Conservation (phyloP, 1,284 basidiomycete species). For the Cutaneotrichosporon sp. region DNA sequence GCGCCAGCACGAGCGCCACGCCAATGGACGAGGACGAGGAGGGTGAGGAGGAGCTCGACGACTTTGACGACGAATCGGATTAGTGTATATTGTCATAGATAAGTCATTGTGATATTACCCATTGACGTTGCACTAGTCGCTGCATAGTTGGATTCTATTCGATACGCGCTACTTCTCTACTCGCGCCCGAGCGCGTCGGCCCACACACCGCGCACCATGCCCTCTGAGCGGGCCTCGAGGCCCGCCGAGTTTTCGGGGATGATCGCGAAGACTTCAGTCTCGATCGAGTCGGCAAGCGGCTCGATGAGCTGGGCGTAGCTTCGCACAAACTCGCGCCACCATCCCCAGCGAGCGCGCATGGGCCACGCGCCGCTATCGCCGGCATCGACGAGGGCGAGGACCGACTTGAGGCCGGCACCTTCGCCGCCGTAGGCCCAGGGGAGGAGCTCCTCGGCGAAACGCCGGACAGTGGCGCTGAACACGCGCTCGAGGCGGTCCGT, state of each 20-base stretch:
- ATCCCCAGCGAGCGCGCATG: constrained; percentile 43
- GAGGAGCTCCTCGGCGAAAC: constrained; percentile 38
- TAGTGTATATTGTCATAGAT: background rate
- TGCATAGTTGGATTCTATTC: constrained; percentile 1
- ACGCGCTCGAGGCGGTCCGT: constrained; percentile 41
- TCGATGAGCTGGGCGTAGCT: constrained; percentile 35
- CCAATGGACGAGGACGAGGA: background rate
- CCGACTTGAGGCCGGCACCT: constrained; percentile 38
- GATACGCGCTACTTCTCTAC: background rate
- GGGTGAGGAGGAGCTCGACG: background rate
- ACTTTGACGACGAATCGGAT: background rate
- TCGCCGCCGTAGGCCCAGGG: constrained; percentile 32
- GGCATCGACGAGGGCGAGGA: constrained; percentile 40
- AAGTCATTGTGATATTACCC: background rate
- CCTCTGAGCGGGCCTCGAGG: constrained; percentile 37
- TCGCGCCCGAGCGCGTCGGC: constrained; percentile 23
- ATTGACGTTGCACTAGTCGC: background rate
- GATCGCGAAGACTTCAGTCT: constrained; percentile 26
- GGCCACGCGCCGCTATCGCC: constrained; percentile 45
- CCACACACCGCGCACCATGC: constrained; percentile 39
- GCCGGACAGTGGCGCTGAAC: constrained; percentile 36
- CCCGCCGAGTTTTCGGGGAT: constrained; percentile 12
- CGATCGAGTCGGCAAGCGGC: constrained; percentile 32
- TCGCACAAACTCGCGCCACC: constrained; percentile 51
- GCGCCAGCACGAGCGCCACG: background rate